Evolutionary conservation across 345 rosid genomes (phyloP).

Genomic region (Euphorbia lathyris): DNA sequence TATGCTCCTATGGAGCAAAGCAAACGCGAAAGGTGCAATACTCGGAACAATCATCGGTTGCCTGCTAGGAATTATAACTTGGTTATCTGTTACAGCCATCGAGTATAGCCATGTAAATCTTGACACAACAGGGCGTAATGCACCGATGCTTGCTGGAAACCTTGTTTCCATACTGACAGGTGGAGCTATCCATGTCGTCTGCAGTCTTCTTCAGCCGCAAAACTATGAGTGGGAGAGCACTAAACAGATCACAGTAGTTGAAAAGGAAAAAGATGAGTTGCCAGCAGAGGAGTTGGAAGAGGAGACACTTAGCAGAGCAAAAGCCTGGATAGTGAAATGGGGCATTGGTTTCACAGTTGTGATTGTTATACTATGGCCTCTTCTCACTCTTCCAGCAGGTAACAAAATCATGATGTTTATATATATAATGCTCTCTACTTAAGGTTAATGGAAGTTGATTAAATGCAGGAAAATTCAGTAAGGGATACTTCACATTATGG

Average conservation of each 20-base stretch:
- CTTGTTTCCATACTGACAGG: constrained; percentile 72
- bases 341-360: constrained; percentile 67
- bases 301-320: constrained; percentile 67
- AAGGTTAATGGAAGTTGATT: background rate
- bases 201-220: constrained; percentile 68
- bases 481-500: constrained; percentile 89
- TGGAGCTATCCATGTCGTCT: constrained; percentile 66
- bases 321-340: constrained; percentile 82
- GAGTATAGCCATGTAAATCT: constrained; percentile 73
- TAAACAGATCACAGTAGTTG: constrained; percentile 74
- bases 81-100: constrained; percentile 58
- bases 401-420: background rate
- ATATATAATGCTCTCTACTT: too few relatives aligned
- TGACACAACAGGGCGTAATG: constrained; percentile 71
- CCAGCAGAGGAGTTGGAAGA: constrained; percentile 68
- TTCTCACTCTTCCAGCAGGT: constrained; percentile 78
- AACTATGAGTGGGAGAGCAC: constrained; percentile 83
- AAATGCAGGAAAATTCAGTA: constrained; percentile 53
- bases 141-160: constrained; percentile 88
- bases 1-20: constrained; percentile 91
- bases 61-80: constrained; percentile 61
- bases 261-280: constrained; percentile 48
- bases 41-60: constrained; percentile 70
- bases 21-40: constrained; percentile 77
- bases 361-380: constrained; percentile 74